These are phyloP conservation scores for Phyllosticta citribraziliensis DNA, from an alignment of 2,329 filamentous ascomycete genomes.

Conservation along the genomic window DNA sequence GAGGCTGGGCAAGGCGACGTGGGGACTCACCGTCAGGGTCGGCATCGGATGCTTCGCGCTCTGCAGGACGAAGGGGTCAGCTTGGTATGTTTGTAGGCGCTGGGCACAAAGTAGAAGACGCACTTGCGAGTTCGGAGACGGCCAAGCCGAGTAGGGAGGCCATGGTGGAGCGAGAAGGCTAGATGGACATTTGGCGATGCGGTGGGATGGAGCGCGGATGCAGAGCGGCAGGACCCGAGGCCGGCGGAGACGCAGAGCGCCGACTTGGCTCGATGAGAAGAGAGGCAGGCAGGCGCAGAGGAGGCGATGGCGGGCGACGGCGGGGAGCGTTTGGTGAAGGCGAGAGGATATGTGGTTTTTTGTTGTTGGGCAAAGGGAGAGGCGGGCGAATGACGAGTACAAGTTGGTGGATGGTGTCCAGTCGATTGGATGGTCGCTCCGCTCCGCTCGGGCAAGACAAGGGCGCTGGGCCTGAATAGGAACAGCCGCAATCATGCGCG, in stretches of 20 bases:
- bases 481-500: not conserved
- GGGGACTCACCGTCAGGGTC: slow-evolving; percentile 35
- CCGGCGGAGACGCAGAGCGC: not conserved
- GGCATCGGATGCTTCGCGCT: slow-evolving; percentile 25
- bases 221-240: not conserved
- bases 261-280: not conserved
- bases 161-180: slow-evolving; percentile 19
- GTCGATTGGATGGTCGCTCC: not conserved
- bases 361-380: not conserved
- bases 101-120: slow-evolving; percentile 15
- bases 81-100: slow-evolving; percentile 14
- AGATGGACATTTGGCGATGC: slow-evolving; percentile 7
- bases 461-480: not conserved
- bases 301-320: not conserved
- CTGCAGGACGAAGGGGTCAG: slow-evolving; percentile 15
- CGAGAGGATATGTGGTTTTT: not conserved
- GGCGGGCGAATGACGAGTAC: not conserved
- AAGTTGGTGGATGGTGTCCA: not conserved
- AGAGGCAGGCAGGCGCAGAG: not conserved
- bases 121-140: slow-evolving; percentile 31
- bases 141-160: slow-evolving; percentile 29
- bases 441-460: not conserved
- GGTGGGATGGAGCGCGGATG: slow-evolving; percentile 5
- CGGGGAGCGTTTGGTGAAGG: not conserved
- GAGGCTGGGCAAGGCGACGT: slow-evolving; percentile 10